phyloP scores from a whole-genome alignment of 2,329 filamentous ascomycete species.

The Xylaria sp. region DNA sequence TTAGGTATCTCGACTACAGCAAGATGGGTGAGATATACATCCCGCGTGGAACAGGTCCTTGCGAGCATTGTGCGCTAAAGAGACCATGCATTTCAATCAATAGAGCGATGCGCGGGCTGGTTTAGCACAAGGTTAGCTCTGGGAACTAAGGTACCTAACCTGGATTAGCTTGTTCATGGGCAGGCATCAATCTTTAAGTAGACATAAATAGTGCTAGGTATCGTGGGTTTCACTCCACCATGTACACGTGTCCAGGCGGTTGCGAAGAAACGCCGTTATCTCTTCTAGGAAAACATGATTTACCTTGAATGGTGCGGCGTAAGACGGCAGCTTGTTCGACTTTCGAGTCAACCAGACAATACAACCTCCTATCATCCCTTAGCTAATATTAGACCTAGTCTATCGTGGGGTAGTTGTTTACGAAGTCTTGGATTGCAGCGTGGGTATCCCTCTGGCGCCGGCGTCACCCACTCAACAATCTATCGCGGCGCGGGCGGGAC shows the following conservation, averaged over 20 bases:
- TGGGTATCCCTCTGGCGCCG: background rate
- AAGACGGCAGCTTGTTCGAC: background rate
- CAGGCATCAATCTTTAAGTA: background rate
- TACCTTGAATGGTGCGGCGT: background rate
- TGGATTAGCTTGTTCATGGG: background rate
- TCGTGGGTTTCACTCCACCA: background rate
- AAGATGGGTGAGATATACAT: background rate
- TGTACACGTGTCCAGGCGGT: background rate
- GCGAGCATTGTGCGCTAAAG: background rate
- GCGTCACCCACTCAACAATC: background rate
- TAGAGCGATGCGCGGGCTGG: background rate
- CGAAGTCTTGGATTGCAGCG: background rate
- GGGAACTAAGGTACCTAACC: background rate
- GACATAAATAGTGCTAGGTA: background rate
- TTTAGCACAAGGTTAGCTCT: background rate
- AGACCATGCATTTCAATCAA: background rate
- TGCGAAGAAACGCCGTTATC: too few relatives aligned
- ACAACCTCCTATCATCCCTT: too few relatives aligned
- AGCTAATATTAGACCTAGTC: too few relatives aligned
- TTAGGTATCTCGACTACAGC: background rate
- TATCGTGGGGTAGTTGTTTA: background rate
- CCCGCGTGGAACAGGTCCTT: background rate
- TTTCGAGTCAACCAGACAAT: too few relatives aligned
- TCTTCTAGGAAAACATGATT: background rate
- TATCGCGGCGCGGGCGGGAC: background rate